Percentiles rank a stretch among this genome's conserved stretches.
These are phyloP conservation scores for Neonectria ditissima DNA, from an alignment of 2,329 filamentous ascomycete species.

Conservation along the genomic window DNA sequence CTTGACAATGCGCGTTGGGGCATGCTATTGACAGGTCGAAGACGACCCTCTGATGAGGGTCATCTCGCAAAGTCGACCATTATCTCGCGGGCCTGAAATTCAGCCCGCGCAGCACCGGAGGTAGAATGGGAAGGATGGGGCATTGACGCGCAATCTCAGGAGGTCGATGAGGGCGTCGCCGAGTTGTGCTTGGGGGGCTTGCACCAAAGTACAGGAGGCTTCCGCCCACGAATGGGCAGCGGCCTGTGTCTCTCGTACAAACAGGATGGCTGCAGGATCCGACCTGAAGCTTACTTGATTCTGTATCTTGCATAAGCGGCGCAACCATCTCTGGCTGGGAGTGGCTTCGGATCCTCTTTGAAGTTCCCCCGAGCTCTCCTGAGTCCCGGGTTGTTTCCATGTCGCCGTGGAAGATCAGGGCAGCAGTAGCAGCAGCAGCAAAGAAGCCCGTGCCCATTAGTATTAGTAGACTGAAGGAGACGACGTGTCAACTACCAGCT, in stretches of 20 bases:
- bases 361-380: slow-evolving; percentile 22
- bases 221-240: slow-evolving; percentile 39
- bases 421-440: slow-evolving; percentile 9
- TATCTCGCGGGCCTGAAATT: slow-evolving; percentile 27
- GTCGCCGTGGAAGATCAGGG: slow-evolving; percentile 26
- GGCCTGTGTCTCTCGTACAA: slow-evolving; percentile 34
- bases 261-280: slow-evolving; percentile 39
- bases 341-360: slow-evolving; percentile 28
- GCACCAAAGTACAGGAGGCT: slow-evolving; percentile 32
- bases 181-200: slow-evolving; percentile 34
- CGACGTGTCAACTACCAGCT: slow-evolving; percentile 33
- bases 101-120: slow-evolving; percentile 34
- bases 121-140: slow-evolving; percentile 15
- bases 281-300: slow-evolving; percentile 38
- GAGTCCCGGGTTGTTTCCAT: slow-evolving; percentile 27
- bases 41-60: slow-evolving; percentile 35
- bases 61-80: slow-evolving; percentile 39
- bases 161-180: slow-evolving; percentile 34
- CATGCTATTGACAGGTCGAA: slow-evolving; percentile 39
- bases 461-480: slow-evolving; percentile 32
- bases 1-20: slow-evolving; percentile 32
- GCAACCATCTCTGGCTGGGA: slow-evolving; percentile 31
- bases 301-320: slow-evolving; percentile 48
- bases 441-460: slow-evolving; percentile 25
- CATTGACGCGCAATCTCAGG: slow-evolving; percentile 35